These are phyloP conservation scores for Helicostylum pulchrum DNA, from an alignment of 192 early-diverging fungal species.

Conservation along the genomic window DNA sequence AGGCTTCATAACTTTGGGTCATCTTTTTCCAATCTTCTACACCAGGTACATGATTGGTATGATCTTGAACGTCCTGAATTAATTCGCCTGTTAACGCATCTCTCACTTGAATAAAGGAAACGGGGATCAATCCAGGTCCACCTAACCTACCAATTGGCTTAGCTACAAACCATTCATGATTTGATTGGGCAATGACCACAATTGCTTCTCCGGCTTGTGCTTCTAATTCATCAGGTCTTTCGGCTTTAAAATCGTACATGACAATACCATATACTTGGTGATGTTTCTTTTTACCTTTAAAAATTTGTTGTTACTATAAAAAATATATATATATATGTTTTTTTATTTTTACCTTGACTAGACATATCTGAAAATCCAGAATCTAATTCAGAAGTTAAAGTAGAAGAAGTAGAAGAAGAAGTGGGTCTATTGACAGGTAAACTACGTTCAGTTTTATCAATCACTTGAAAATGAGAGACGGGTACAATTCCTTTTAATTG, in stretches of 20 bases:
- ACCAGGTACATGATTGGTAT: conserved; percentile 39
- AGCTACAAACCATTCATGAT: conserved; percentile 71
- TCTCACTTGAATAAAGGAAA: conserved; percentile 69
- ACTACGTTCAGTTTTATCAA: conserved; percentile 49
- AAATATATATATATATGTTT: background rate
- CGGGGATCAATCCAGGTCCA: conserved; percentile 65
- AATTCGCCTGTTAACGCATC: conserved; percentile 56
- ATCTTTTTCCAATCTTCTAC: conserved; percentile 53
- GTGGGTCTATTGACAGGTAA: conserved; percentile 18
- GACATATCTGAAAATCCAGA: conserved; percentile 26
- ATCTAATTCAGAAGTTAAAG: conserved; percentile 34
- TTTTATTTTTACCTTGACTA: conserved; percentile 13
- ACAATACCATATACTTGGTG: conserved; percentile 58
- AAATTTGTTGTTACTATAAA: background rate
- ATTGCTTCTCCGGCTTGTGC: conserved; percentile 61
- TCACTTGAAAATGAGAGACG: conserved; percentile 64
- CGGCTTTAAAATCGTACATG: conserved; percentile 68
- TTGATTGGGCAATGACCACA: conserved; percentile 69
- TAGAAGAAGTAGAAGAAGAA: conserved; percentile 13
- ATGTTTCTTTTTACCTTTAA: background rate
- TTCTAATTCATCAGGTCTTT: conserved; percentile 61
- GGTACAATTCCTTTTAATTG: conserved; percentile 68
- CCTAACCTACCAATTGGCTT: conserved; percentile 57
- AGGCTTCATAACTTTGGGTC: conserved; percentile 43
- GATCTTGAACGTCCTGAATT: conserved; percentile 54